Evolutionary conservation across 2,329 filamentous ascomycete species (phyloP), one percentile per base, ranked within the genome.

Genomic region (Phialocephala subalpina): DNA sequence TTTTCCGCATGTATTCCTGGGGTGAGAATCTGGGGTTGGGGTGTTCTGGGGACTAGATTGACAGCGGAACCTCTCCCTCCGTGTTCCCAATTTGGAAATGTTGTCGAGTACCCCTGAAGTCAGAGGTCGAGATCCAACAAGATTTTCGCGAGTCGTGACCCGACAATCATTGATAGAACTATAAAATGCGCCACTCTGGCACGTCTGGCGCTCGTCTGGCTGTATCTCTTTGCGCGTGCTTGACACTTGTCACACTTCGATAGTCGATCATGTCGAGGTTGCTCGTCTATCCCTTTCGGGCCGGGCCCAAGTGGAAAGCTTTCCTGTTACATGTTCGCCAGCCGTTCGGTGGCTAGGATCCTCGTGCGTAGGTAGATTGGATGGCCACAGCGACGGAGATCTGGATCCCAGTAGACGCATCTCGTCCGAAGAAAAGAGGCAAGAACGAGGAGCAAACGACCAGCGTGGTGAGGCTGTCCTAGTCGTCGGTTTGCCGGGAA

Each of bases 11-110:
- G 49, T 36, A 33, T 60, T 63, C 62, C 63, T 42, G 63, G 63
- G 63, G 60, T 63, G 36, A 60, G 29, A 64, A 68, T 66, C 67
- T 68, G 67, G 67, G 63, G 67, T 49, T 61, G 63, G 55, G 16
- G 57, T 57, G 52, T 55, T 62, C 22, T 60, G 47, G 29, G 56
- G 55, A 49, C 14, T 27, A 33, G 52, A 52, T 29, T n/a, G 36
- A 60, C 11, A 8, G 42, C 65, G 65, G 65, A 56, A 36, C 16
- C n/a, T n/a, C 6, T 9, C 29, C 45, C 58, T 58, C 62, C 64
- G 53, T 45, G 40, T 14, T 33, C 53, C 40, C 16, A 57, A 61
- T 52, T 11, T 6, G 47, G 45, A 55, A 38, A n/a, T 52, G 11
- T 60, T 49, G 27, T n/a, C 27, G 58, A 49, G 18, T 25, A 60